Evolutionary conservation across 2,329 filamentous ascomycete species (phyloP).

Genomic region (Hymenoscyphus scutula): DNA sequence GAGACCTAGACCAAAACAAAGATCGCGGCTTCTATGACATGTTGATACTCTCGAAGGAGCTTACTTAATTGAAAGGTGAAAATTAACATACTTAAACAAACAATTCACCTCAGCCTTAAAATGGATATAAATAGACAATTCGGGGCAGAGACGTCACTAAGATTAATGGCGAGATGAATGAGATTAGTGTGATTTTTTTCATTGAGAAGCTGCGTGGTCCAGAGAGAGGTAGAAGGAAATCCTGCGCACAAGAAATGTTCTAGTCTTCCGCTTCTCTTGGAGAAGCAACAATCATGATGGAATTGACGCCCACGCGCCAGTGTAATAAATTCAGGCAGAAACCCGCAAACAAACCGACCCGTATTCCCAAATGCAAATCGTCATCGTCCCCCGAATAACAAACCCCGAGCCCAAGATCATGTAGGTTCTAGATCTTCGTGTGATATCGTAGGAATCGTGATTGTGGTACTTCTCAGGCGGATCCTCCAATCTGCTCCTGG

Average conservation of each 20-base stretch:
- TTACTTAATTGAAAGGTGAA: too few species aligned
- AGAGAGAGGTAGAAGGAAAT: conserved; percentile 17
- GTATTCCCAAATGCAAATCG: conserved; percentile 23
- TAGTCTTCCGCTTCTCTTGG: conserved; percentile 17
- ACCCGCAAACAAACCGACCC: conserved; percentile 13
- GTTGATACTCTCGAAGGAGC: too few species aligned
- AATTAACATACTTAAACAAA: too few species aligned
- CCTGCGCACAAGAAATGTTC: conserved; percentile 19
- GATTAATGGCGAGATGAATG: background rate
- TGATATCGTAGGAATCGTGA: conserved; percentile 10
- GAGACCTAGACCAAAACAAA: too few species aligned
- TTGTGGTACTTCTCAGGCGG: conserved; percentile 22
- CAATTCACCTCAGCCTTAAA: too few species aligned
- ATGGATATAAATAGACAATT: background rate
- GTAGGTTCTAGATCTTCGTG: conserved; percentile 5
- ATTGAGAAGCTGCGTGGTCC: conserved; percentile 12
- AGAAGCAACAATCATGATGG: conserved; percentile 25
- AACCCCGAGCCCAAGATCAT: conserved; percentile 3
- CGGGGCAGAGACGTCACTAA: background rate
- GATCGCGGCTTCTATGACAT: too few species aligned
- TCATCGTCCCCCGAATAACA: background rate
- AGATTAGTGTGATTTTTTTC: background rate
- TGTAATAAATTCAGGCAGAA: conserved; percentile 21
- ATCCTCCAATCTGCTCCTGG: conserved; percentile 93
- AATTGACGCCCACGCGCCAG: conserved; percentile 33